Percentiles rank a stretch among this genome's conserved stretches.
Conservation (phyloP, 2,329 filamentous ascomycete genomes). For the Keithomyces neogunnii region DNA sequence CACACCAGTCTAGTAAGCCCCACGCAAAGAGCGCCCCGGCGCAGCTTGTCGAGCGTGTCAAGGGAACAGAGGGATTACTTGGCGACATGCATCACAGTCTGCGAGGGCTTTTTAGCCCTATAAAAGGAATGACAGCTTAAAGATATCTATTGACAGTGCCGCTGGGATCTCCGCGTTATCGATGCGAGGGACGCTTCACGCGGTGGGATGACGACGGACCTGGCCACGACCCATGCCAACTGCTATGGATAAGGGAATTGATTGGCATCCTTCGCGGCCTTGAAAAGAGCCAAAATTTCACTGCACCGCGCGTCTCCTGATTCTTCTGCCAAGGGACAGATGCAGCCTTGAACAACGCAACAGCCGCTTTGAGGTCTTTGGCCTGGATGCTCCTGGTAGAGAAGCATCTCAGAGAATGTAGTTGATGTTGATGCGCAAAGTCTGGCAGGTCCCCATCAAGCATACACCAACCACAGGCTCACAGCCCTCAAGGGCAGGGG, state of each 20-base stretch:
- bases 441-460: conserved; percentile 23
- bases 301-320: conserved; percentile 10
- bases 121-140: background rate
- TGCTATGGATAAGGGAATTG: background rate
- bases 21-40: background rate
- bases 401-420: conserved; percentile 21
- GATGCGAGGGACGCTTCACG: conserved; percentile 7
- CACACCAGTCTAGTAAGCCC: background rate
- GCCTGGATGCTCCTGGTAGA: conserved; percentile 23
- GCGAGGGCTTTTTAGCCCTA: background rate
- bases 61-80: background rate
- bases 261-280: conserved; percentile 17
- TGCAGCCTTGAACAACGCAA: conserved; percentile 19
- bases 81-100: background rate
- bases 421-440: conserved; percentile 27
- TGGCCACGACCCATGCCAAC: background rate
- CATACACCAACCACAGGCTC: conserved; percentile 28
- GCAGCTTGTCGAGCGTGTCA: background rate
- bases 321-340: conserved; percentile 34
- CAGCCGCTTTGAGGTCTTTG: conserved; percentile 28
- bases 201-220: conserved; percentile 15
- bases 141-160: background rate
- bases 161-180: background rate
- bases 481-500: background rate
- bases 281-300: background rate